Base-by-base conservation (phyloP, 768 basidiomycete species). In the Pleurotus cornucopiae region DNA sequence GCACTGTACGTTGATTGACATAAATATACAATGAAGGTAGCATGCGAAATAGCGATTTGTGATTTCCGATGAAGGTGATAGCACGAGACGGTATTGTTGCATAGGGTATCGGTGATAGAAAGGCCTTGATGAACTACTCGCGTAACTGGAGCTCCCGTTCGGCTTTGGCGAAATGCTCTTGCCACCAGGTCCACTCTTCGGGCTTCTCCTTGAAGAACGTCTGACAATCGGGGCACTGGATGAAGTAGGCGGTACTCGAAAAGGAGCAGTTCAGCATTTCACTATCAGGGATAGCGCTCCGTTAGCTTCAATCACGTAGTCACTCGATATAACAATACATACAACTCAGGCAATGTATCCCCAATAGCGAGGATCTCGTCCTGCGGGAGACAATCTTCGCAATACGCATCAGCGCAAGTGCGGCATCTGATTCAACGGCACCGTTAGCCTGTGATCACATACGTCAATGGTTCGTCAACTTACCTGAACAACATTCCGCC, bases 401-500 rank as follows among this genome's bases (percentile, higher is more conserved):
- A 86, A 58, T 78, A 82, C 1, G 84, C 81, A 52, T 73, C 67
- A 13, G 80, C 76, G 62, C 85, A 86, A 0, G 82, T 84, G 56
- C 77, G 80, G 58, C 83, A 85, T 58, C 82, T 83, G 49, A 48
- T 34, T 34, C 30, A 11, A 34, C 11, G 1, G 11, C 30, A 3
- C 30, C 30, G 30, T 34, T 34, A 34, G 30, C 30, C 30, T 34
- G 18, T 18, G 18, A 18, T 18, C 18, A 18, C 18, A 18, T 18
- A 18, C 18, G 18, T 18, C 18, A 18, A 18, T 18, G 18, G 18
- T 18, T 34, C 30, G 30, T 34, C 30, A 34, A 34, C 67, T 2
- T 58, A 83, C 83, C 83, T 71, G 64, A 83, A 85, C 26, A 86
- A 60, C 73, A 86, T 77, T 1, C 83, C 83, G 5, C 84, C 83